These are phyloP conservation scores for Breviolum minutum DNA, from an alignment of 73 alveolate species.

Conservation along the genomic window DNA sequence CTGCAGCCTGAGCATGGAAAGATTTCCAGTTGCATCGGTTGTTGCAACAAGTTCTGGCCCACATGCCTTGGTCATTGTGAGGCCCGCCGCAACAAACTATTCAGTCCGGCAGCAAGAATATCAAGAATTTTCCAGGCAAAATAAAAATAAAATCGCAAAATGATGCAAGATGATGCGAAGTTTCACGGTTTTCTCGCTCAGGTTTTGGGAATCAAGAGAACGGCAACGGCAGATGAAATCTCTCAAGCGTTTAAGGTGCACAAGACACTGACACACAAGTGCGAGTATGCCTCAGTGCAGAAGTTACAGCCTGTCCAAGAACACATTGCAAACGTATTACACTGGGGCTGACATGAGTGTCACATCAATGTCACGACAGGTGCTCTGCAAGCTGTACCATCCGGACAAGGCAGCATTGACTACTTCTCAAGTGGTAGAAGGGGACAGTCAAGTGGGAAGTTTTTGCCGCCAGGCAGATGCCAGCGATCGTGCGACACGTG, in stretches of 20 bases:
- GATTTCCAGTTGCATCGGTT: not conserved
- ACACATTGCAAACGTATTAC: not conserved
- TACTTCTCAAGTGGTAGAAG: not conserved
- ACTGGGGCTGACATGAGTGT: not conserved
- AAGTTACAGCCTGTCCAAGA: not conserved
- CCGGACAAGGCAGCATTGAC: constrained; percentile 62
- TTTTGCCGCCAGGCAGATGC: not conserved
- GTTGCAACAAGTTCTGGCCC: not conserved
- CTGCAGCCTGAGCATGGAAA: not conserved
- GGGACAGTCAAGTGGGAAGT: not conserved
- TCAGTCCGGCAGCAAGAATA: not conserved
- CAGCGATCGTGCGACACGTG: constrained; percentile 48
- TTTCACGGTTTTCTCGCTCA: not conserved
- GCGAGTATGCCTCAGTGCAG: not conserved
- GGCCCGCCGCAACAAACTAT: constrained; percentile 67
- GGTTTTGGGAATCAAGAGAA: constrained; percentile 60
- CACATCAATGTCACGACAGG: not conserved
- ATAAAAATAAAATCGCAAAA: too few relatives aligned
- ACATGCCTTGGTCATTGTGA: not conserved
- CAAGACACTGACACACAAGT: not conserved
- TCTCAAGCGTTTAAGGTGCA: constrained; percentile 36
- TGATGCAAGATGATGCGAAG: too few relatives aligned
- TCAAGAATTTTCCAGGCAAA: not conserved
- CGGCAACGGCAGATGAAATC: constrained; percentile 40
- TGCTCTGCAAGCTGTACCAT: constrained; percentile 52